These are phyloP conservation scores for Conringia planisiliqua DNA, from an alignment of 345 rosid species.

Conservation along the genomic window DNA sequence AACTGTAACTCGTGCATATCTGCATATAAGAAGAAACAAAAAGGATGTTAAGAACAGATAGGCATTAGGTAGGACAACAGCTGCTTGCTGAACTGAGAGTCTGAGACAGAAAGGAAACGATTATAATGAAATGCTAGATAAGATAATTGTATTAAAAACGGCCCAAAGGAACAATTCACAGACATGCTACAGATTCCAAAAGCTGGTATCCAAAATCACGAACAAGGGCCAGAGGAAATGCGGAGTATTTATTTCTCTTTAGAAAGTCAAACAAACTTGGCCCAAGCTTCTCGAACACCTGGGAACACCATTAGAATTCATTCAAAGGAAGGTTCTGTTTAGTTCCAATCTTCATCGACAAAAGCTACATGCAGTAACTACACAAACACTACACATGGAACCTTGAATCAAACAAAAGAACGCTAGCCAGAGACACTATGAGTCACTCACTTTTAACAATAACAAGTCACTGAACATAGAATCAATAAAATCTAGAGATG, in stretches of 20 bases:
- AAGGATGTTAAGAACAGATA: slow-evolving; percentile 15
- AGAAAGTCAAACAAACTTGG: slow-evolving; percentile 95
- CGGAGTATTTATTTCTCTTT: slow-evolving; percentile 85
- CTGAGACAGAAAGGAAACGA: slow-evolving; percentile 23
- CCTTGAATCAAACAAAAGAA: not conserved
- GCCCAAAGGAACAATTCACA: slow-evolving; percentile 54
- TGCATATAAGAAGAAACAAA: slow-evolving; percentile 34
- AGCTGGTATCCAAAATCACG: slow-evolving; percentile 93
- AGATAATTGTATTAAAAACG: slow-evolving; percentile 6
- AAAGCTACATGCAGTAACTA: slow-evolving; percentile 29
- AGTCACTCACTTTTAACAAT: slow-evolving; percentile 2
- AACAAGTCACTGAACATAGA: not conserved
- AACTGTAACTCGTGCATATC: slow-evolving; percentile 81
- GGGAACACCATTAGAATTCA: slow-evolving; percentile 72
- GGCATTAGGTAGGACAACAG: not conserved
- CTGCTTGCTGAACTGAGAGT: slow-evolving; percentile 8
- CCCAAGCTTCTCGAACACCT: slow-evolving; percentile 98
- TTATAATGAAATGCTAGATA: slow-evolving; percentile 18
- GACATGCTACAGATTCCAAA: slow-evolving; percentile 96
- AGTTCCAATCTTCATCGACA: slow-evolving; percentile 39
- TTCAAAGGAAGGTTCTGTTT: slow-evolving; percentile 53
- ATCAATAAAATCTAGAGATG: not conserved
- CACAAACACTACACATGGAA: slow-evolving; percentile 19
- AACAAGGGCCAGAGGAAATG: slow-evolving; percentile 90
- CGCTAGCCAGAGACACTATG: not conserved